phyloP scores from a whole-genome alignment of 139 green algal species.

The Asterochloris erici region DNA sequence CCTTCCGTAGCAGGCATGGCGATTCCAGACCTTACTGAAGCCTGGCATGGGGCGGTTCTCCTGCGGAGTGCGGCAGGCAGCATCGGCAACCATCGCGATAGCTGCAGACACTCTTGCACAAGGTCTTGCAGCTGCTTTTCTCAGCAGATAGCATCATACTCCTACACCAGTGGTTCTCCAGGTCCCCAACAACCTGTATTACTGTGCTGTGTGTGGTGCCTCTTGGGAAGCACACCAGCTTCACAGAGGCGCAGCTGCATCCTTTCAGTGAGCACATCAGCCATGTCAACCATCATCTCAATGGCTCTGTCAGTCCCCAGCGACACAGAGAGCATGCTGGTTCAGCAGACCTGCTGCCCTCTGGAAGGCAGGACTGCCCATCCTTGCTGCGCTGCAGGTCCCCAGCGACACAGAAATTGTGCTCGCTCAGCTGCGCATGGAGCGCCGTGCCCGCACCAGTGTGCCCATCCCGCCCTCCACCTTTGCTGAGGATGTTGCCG shows the following conservation, averaged over 20 bases:
- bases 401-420: slow-evolving; percentile 54
- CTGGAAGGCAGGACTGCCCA: background rate
- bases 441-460: slow-evolving; percentile 22
- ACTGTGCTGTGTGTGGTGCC: background rate
- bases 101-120: too few relatives aligned
- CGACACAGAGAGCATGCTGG: background rate
- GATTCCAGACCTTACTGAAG: too few relatives aligned
- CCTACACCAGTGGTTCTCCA: too few relatives aligned
- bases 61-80: too few relatives aligned
- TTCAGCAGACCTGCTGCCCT: background rate
- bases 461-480: slow-evolving; percentile 32
- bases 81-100: too few relatives aligned
- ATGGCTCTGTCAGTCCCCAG: background rate
- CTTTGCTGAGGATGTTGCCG: slow-evolving; percentile 45
- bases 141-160: too few relatives aligned
- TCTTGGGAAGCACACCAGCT: background rate
- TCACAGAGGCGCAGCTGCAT: background rate
- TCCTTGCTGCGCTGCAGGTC: slow-evolving; percentile 25
- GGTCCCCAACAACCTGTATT: too few relatives aligned
- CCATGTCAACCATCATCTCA: background rate
- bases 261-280: background rate
- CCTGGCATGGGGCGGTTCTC: too few relatives aligned
- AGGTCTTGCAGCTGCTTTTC: too few relatives aligned
- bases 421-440: slow-evolving; percentile 29
- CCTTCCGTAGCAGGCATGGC: too few relatives aligned